Base-by-base conservation (phyloP, 768 basidiomycete species). In the Lactarius tabidus region DNA sequence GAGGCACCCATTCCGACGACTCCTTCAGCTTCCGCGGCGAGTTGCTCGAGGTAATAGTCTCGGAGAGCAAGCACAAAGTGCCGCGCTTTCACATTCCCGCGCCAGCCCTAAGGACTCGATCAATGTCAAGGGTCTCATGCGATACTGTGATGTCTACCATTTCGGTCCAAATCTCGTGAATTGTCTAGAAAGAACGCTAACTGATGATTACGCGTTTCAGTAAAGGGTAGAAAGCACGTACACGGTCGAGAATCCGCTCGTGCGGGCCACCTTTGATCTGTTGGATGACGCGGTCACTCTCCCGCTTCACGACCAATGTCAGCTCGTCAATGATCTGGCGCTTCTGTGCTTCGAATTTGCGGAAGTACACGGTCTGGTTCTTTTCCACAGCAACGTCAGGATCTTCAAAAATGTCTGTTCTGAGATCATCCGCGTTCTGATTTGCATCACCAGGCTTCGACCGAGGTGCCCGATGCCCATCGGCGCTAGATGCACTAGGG, bases 41-140 rank as follows among this genome's bases (percentile, higher is more conserved):
- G 65, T 35, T 64, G 67, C 51, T 76, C 73, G 6, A 64, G 38
- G 67, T 71, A 75, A 67, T 76, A 70, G 61, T 78, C 76, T 6
- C 73, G 67, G 3, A 78, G 67, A 7, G 74, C 72, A 41, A 74
- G 69, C 7, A 68, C 67, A 54, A 68, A 65, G 31, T 67, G 63
- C 28, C 62, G 65, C 15, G 65, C 65, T 23, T 66, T 66, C 29
- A 66, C 66, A 23, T 65, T 67, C 45, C 67, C 67, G 17, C 65
- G 64, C 67, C 67, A 39, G 73, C 71, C 52, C 62, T 63, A n/a
- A 28, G 26, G 14, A 17, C 17, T n/a, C 29, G 5, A n/a, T 62
- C 33, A 52, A 29, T 12, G 5, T 57, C 31, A 35, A 17, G n/a
- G 9, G 6, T 3, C 28, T 20, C 5, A 53, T 28, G 15, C 6